Evolutionary conservation across 2,329 filamentous ascomycete genomes (phyloP).

Genomic region (Trichophyton rubrum): DNA sequence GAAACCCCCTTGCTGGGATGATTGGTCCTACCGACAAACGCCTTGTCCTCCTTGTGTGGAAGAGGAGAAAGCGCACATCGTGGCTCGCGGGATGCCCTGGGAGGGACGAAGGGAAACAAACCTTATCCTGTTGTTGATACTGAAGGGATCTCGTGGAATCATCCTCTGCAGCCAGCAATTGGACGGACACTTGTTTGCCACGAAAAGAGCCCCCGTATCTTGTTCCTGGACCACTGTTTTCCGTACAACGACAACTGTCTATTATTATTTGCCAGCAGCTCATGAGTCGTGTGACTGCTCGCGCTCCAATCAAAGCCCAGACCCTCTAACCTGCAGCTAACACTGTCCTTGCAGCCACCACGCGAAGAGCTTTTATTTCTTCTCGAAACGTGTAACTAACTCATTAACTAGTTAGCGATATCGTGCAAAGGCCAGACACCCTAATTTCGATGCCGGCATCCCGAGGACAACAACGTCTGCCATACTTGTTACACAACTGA

Average conservation of each 20-base stretch:
- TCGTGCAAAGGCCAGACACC: background rate
- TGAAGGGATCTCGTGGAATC: background rate
- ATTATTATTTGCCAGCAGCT: background rate
- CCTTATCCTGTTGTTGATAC: no score
- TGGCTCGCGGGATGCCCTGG: background rate
- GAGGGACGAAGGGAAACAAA: background rate
- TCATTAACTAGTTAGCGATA: no score
- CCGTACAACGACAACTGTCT: background rate
- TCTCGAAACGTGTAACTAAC: background rate
- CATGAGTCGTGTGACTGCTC: background rate
- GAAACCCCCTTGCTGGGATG: background rate
- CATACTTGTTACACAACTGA: background rate
- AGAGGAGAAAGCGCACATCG: background rate
- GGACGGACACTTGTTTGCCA: background rate
- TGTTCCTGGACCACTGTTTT: background rate
- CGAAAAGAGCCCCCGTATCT: background rate
- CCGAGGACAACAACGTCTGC: background rate
- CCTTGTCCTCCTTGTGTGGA: background rate
- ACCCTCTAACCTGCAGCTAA: background rate
- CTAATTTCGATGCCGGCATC: background rate
- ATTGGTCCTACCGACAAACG: background rate
- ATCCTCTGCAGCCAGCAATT: background rate
- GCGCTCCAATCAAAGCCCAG: background rate
- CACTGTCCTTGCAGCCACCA: background rate
- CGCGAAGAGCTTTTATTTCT: background rate